Evolutionary conservation across 2,329 filamentous ascomycete species (phyloP).

Genomic region (Emergomyces africanus): DNA sequence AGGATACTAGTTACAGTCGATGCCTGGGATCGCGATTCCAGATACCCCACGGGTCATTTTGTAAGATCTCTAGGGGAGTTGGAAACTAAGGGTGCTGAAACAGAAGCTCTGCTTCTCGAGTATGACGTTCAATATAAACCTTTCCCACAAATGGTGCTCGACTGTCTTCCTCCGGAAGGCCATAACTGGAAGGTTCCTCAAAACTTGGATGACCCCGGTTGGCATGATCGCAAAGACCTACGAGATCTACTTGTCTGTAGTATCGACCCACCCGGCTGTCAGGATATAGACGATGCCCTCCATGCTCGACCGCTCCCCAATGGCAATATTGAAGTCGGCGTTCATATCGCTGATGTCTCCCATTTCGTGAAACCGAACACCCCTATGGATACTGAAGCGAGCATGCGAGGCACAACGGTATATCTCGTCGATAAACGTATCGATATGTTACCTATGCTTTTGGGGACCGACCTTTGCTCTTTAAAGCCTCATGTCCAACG

Average conservation of each 20-base stretch:
- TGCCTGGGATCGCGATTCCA: slow-evolving; percentile 84
- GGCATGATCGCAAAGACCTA: slow-evolving; percentile 74
- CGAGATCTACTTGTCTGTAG: slow-evolving; percentile 84
- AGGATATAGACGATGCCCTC: slow-evolving; percentile 95
- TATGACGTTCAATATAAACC: slow-evolving; percentile 97
- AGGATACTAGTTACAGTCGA: slow-evolving; percentile 88
- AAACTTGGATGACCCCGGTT: slow-evolving; percentile 69
- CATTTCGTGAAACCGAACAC: slow-evolving; percentile 97
- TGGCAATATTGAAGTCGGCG: slow-evolving; percentile 89
- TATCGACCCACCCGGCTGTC: slow-evolving; percentile 90
- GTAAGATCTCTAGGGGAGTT: slow-evolving; percentile 85
- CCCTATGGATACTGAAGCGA: slow-evolving; percentile 93
- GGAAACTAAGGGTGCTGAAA: slow-evolving; percentile 95
- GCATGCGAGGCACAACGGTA: slow-evolving; percentile 86
- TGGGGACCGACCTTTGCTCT: slow-evolving; percentile 92
- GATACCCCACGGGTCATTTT: slow-evolving; percentile 88
- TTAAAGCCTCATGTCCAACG: slow-evolving; percentile 96
- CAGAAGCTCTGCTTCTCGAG: slow-evolving; percentile 83
- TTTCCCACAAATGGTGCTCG: slow-evolving; percentile 88
- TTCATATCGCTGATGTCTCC: slow-evolving; percentile 98
- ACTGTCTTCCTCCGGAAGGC: slow-evolving; percentile 82
- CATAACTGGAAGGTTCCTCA: slow-evolving; percentile 86
- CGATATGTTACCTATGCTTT: slow-evolving; percentile 94
- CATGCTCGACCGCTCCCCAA: slow-evolving; percentile 77
- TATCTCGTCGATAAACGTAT: slow-evolving; percentile 98